Conservation (phyloP, 2,329 filamentous ascomycete species). For the Ophiostoma novo-ulmi region DNA sequence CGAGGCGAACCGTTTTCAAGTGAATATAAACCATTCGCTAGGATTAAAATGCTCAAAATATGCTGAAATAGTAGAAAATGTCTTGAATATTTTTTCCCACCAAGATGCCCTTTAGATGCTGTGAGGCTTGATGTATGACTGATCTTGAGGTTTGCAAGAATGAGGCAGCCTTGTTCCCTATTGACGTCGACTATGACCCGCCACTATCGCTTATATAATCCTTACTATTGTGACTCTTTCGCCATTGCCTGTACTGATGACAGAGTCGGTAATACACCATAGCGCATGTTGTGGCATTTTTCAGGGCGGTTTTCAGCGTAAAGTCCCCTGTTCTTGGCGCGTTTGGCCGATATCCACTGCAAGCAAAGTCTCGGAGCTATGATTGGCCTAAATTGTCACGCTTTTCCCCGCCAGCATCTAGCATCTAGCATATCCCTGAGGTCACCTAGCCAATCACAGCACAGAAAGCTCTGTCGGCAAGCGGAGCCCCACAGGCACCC, state of each 20-base stretch:
- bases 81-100: not conserved
- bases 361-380: not conserved
- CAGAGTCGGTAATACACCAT: not conserved
- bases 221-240: not conserved
- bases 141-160: not conserved
- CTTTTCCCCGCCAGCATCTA: not conserved
- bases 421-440: not conserved
- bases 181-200: not conserved
- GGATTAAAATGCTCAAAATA: not conserved
- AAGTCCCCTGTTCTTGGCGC: not conserved
- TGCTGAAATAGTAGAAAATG: not conserved
- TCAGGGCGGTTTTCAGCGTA: not conserved
- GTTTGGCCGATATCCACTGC: not conserved
- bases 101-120: not conserved
- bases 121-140: not conserved
- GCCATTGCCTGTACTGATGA: not conserved
- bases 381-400: not conserved
- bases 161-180: not conserved
- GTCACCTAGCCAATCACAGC: not conserved
- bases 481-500: not conserved
- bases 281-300: not conserved
- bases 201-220: not conserved
- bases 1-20: not conserved
- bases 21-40: too few relatives aligned
- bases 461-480: not conserved